Evolutionary conservation across 176 grass and related monocot species (phyloP).

Genomic region (Oryza coarctata): DNA sequence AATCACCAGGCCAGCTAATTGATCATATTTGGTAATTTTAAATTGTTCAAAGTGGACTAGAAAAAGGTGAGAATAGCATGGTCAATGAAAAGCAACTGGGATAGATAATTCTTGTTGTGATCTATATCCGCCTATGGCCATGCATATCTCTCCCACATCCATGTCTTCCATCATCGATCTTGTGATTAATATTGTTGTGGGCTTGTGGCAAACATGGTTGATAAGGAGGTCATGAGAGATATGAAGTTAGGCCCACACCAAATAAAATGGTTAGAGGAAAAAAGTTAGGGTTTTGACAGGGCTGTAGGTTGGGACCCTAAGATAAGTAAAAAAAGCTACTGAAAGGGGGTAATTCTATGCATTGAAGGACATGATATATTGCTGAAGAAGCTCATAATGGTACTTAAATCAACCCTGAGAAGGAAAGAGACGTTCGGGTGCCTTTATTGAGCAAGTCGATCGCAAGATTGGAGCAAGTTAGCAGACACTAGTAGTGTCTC

Average conservation of each 20-base stretch:
- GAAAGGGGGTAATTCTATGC: not conserved
- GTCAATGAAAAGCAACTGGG: conserved; percentile 7
- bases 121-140: not conserved
- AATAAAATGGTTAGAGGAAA: conserved; percentile 23
- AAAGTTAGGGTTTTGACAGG: conserved; percentile 23
- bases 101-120: not conserved
- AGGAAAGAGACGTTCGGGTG: not conserved
- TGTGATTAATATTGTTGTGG: conserved; percentile 20
- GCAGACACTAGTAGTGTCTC: not conserved
- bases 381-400: not conserved
- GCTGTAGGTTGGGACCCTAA: not conserved
- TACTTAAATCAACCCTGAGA: not conserved
- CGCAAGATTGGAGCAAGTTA: not conserved
- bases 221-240: conserved; percentile 2
- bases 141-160: not conserved
- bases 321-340: not conserved
- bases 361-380: not conserved
- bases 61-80: conserved; percentile 3
- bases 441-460: not conserved
- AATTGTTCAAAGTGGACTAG: conserved; percentile 17
- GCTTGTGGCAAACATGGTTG: conserved; percentile 22
- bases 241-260: conserved; percentile 29
- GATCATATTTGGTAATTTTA: conserved; percentile 25
- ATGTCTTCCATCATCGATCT: conserved; percentile 22
- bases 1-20: not conserved